Percentiles rank a stretch among this genome's conserved stretches.
Conservation (phyloP, 2,329 filamentous ascomycete genomes). For the Pyricularia sp. region DNA sequence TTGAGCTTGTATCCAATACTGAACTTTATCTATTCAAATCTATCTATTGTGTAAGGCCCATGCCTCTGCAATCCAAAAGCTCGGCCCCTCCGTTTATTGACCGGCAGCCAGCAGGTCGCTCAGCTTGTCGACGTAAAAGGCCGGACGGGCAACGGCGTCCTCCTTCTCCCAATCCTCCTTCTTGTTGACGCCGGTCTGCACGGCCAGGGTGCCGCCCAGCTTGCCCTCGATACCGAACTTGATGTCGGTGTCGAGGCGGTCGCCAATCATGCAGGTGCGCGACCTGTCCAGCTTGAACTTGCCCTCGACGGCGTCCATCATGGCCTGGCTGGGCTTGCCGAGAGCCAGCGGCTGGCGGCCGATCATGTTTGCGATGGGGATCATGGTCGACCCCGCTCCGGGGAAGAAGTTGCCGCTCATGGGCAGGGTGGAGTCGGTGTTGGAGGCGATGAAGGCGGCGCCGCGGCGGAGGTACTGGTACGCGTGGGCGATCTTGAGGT, state of each 20-base stretch:
- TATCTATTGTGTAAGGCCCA: neutral
- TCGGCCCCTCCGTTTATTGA: neutral
- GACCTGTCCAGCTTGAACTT: conserved; percentile 83
- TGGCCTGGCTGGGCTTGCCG: conserved; percentile 93
- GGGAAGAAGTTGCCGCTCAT: conserved; percentile 78
- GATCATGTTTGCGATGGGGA: conserved; percentile 67
- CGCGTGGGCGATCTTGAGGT: conserved; percentile 78
- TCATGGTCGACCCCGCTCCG: conserved; percentile 75
- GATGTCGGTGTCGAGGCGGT: conserved; percentile 91
- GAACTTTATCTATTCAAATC: neutral
- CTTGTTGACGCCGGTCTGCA: conserved; percentile 81
- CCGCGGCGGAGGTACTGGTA: conserved; percentile 79
- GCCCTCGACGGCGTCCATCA: conserved; percentile 98
- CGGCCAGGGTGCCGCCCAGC: conserved; percentile 82
- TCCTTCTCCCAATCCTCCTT: conserved; percentile 73
- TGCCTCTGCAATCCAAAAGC: no score
- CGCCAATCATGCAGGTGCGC: conserved; percentile 90
- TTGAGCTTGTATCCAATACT: neutral
- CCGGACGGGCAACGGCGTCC: conserved; percentile 60
- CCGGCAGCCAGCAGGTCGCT: conserved; percentile 50
- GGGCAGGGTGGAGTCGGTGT: conserved; percentile 83
- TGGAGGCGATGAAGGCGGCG: conserved; percentile 85
- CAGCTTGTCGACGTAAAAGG: conserved; percentile 76
- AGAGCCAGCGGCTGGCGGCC: conserved; percentile 63
- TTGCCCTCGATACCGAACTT: conserved; percentile 87